Base-by-base conservation (phyloP, 768 basidiomycete genomes). In the Cystobasidium tubakii region DNA sequence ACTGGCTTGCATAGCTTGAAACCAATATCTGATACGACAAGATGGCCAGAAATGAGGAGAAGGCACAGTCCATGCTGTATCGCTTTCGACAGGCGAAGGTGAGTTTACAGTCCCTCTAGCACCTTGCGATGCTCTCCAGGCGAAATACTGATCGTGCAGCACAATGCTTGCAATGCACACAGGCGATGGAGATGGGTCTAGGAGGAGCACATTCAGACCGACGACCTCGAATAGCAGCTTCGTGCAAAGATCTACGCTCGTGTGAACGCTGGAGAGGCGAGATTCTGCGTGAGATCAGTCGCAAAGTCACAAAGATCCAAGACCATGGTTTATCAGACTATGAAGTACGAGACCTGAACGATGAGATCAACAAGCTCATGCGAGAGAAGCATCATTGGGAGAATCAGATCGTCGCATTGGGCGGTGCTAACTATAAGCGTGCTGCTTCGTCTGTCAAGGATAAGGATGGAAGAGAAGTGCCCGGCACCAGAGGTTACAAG, bases 401-500 rank as follows among this genome's bases (percentile, higher is more conserved):
- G 83, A 94, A 93, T 77, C 94, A 96, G 81, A 96, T 98, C 64
- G 89, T 97, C n/a, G 88, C 88, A 6, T 84, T 97, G 0, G 94
- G 94, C 57, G 95, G 95, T 75, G 95, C 94, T 25, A 99, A 97
- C 80, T 98, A 97, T 81, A 85, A 91, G 78, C 84, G 95, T 65
- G 96, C 92, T 80, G 90, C 93, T 15, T 77, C 78, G n/a, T 88
- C 91, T 63, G 94, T 94, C 90, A 79, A 92, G 77, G 92, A 95
- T 79, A 92, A 92, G 74, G 93, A 95, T 78, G 94, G 95, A 13
- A 90, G 90, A 81, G 93, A 97, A 81, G 93, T 97, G 0, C 94
- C 93, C 0, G 93, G 93, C 1, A 96, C 93, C 10, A 89, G 95
- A 78, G 95, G 95, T 74, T 98, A 98, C 86, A 98, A 97, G 93